These are phyloP conservation scores for Funneliformis geosporum DNA, from an alignment of 192 early-diverging fungal genomes.

Conservation along the genomic window DNA sequence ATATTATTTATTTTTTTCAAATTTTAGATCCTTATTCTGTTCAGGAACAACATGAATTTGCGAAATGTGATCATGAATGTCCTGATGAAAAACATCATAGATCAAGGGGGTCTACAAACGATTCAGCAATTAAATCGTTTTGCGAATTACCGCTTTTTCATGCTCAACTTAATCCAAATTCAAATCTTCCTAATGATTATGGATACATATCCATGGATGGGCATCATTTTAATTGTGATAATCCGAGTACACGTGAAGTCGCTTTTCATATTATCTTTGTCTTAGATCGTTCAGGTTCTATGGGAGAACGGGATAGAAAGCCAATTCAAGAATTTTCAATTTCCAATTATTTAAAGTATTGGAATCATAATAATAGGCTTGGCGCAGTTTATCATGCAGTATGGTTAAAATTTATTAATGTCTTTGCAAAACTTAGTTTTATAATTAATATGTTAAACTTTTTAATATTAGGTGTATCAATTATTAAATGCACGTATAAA, in stretches of 20 bases:
- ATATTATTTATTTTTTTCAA: not conserved
- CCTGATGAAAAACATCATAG: not conserved
- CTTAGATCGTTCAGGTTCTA: constrained; percentile 17
- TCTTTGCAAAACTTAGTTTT: not conserved
- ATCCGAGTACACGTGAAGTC: not conserved
- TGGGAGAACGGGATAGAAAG: not conserved
- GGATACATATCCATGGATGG: constrained; percentile 31
- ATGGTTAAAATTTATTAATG: not conserved
- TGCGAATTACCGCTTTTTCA: constrained; percentile 25
- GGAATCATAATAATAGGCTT: constrained; percentile 28
- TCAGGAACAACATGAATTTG: not conserved
- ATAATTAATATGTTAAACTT: not conserved
- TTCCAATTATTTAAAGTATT: not conserved
- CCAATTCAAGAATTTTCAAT: not conserved
- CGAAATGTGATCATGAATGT: too few relatives aligned
- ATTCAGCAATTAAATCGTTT: not conserved
- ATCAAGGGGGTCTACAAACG: not conserved
- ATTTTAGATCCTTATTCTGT: constrained; percentile 15
- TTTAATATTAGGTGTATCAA: not conserved
- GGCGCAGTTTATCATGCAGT: constrained; percentile 29
- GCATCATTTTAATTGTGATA: constrained; percentile 30
- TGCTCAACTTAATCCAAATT: not conserved
- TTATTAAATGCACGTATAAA: constrained; percentile 21
- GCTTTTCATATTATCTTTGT: constrained; percentile 8
- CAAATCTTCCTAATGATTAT: not conserved